phyloP scores from a whole-genome alignment of 129 eudicot genomes.

The Gnaphalium uliginosum region DNA sequence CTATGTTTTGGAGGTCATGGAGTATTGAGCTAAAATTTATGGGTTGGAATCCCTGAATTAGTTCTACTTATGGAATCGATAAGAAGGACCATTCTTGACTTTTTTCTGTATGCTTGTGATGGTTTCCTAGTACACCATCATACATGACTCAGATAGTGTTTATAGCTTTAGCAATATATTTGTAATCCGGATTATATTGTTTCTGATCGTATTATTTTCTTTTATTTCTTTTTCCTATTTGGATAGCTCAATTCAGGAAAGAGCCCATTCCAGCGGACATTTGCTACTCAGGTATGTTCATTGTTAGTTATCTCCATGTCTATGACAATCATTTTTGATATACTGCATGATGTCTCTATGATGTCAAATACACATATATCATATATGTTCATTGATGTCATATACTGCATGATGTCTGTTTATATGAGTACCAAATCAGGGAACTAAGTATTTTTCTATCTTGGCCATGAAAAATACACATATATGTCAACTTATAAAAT shows the following conservation, averaged over 20 bases:
- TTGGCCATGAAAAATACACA: background rate
- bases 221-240: conserved; percentile 11
- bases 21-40: background rate
- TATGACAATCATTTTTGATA: background rate
- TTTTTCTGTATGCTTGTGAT: conserved; percentile 13
- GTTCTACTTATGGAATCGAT: background rate
- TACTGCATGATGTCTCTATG: background rate
- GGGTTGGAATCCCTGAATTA: background rate
- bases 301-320: conserved; percentile 3
- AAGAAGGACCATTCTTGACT: background rate
- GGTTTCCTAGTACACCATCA: conserved; percentile 6
- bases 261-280: conserved; percentile 96
- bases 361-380: no score
- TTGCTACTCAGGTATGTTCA: conserved; percentile 75
- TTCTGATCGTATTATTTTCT: conserved; percentile 9
- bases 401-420: background rate
- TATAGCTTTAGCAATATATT: conserved; percentile 7
- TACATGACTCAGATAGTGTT: background rate
- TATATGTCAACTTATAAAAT: background rate
- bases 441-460: conserved; percentile 3
- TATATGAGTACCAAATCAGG: conserved; percentile 10
- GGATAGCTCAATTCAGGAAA: conserved; percentile 73
- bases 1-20: conserved; percentile 5
- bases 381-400: no score
- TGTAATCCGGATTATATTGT: conserved; percentile 16